phyloP scores from a whole-genome alignment of 2,329 filamentous ascomycete species.

The Aspergillus thermomutatus region DNA sequence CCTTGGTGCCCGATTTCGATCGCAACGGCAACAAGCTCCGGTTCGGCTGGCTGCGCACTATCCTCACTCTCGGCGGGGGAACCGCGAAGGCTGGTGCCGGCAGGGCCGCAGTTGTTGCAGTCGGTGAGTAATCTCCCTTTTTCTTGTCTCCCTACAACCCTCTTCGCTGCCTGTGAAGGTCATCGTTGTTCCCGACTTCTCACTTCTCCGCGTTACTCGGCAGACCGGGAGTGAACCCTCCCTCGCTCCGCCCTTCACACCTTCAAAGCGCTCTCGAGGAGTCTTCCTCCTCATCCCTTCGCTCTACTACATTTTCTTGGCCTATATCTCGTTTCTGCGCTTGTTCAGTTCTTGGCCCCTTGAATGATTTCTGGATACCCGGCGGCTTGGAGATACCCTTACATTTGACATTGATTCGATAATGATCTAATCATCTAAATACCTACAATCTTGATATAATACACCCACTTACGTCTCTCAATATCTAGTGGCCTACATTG shows the following conservation, averaged over 20 bases:
- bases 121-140: conserved; percentile 35
- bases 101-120: conserved; percentile 34
- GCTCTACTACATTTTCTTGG: background rate
- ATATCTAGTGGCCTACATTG: conserved; percentile 30
- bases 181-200: conserved; percentile 6
- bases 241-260: background rate
- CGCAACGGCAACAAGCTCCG: conserved; percentile 48
- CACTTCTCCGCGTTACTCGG: conserved; percentile 3
- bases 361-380: background rate
- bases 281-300: background rate
- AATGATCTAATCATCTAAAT: conserved; percentile 3
- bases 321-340: background rate
- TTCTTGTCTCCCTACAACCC: conserved; percentile 2
- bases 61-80: conserved; percentile 42
- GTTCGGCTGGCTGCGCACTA: conserved; percentile 37
- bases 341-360: background rate
- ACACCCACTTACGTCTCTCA: background rate
- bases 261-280: background rate
- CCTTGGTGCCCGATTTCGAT: conserved; percentile 59
- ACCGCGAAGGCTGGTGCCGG: conserved; percentile 35
- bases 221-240: conserved; percentile 1
- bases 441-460: background rate
- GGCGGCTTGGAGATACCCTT: background rate
- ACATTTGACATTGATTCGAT: background rate
- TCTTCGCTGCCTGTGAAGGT: background rate